These are phyloP conservation scores for Trichoderma koningii DNA, from an alignment of 2,329 filamentous ascomycete genomes.

Conservation along the genomic window DNA sequence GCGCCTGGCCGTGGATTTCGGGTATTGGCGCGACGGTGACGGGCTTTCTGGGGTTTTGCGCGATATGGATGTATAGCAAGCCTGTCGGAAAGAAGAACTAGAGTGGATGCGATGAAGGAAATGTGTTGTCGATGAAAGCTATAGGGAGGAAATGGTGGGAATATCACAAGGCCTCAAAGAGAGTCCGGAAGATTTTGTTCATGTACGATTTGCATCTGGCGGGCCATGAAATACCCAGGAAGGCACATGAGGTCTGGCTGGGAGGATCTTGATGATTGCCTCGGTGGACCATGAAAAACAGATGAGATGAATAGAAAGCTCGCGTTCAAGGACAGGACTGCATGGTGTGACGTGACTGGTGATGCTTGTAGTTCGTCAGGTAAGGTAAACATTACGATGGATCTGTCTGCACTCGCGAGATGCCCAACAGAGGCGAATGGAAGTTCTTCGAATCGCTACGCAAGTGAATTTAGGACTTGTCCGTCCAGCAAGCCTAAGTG, in stretches of 20 bases:
- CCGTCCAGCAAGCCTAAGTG: no score
- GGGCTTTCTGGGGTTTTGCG: slow-evolving; percentile 83
- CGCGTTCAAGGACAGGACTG: neutral
- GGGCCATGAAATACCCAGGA: slow-evolving; percentile 17
- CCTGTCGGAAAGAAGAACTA: slow-evolving; percentile 41
- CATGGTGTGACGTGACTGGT: no score
- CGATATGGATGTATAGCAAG: slow-evolving; percentile 78
- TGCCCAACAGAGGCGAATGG: no score
- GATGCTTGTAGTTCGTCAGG: no score
- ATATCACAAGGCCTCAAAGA: neutral
- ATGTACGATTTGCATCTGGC: slow-evolving; percentile 23
- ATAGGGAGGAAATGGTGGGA: no score
- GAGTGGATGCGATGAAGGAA: no score
- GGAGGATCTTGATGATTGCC: slow-evolving; percentile 29
- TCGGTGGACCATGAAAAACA: slow-evolving; percentile 29
- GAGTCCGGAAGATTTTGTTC: slow-evolving; percentile 12
- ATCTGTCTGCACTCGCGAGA: no score
- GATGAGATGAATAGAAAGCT: slow-evolving; percentile 24
- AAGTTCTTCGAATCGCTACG: no score
- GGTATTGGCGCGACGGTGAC: slow-evolving; percentile 81
- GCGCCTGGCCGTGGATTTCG: slow-evolving; percentile 91
- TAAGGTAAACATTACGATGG: no score
- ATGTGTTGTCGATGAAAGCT: no score
- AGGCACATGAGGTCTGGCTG: slow-evolving; percentile 9
- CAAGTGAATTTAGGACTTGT: no score